phyloP scores from a whole-genome alignment of 495 filamentous ascomycete species.

The Aspergillus heteromorphus region DNA sequence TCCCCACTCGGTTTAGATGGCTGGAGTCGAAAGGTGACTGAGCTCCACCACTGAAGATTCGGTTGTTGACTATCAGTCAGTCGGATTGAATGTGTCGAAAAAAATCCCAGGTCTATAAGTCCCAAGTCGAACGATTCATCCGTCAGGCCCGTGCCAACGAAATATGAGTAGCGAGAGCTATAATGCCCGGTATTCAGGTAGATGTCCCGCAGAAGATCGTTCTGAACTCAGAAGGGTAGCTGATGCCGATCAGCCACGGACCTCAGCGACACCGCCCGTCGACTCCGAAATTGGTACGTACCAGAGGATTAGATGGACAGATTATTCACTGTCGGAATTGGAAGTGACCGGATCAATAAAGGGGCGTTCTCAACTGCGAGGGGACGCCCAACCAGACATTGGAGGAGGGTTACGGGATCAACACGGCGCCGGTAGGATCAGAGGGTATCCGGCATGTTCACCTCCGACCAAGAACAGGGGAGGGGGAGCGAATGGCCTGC shows the following conservation, averaged over 20 bases:
- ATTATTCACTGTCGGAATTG: not conserved
- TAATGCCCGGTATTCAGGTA: not conserved
- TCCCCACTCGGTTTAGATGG: not conserved
- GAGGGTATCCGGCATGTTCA: constrained; percentile 14
- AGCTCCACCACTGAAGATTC: not conserved
- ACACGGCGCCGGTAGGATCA: constrained; percentile 10
- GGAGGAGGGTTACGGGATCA: constrained; percentile 3
- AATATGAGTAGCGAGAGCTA: not conserved
- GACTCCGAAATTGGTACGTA: not conserved
- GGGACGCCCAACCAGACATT: constrained; percentile 8
- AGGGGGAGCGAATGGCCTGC: constrained; percentile 5
- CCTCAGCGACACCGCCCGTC: not conserved
- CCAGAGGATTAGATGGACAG: not conserved
- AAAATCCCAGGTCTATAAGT: not conserved
- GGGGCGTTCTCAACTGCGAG: constrained; percentile 3
- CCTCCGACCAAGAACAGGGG: constrained; percentile 6
- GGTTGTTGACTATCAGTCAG: not conserved
- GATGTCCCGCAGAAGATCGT: constrained; percentile 9
- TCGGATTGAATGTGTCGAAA: not conserved
- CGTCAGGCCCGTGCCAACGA: not conserved
- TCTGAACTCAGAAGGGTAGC: not conserved
- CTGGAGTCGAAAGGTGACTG: not conserved
- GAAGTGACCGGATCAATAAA: not conserved
- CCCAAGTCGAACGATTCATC: not conserved
- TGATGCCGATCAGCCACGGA: constrained; percentile 11